A percentile compares a stretch with the other conserved stretches of the same genome.
Evolutionary conservation across 164 flowering plant genomes (phyloP).

Genomic region (Stephania cephalantha): DNA sequence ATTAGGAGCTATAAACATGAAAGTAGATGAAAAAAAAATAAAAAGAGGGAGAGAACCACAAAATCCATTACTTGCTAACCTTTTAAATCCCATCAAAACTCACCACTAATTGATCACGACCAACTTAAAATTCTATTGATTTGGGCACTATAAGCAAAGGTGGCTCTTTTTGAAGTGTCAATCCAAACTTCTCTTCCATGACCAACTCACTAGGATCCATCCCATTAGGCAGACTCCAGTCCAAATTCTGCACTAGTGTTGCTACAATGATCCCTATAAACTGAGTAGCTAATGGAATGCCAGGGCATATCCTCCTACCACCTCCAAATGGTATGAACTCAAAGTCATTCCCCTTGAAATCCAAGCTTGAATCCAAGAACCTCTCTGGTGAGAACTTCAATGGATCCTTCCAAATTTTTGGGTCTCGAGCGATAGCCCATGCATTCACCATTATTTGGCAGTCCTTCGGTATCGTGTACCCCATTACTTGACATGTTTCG

Average conservation of each 20-base stretch:
- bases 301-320: conserved; percentile 24
- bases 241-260: conserved; percentile 21
- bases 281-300: conserved; percentile 19
- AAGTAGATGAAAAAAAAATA: no score
- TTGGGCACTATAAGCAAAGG: conserved; percentile 16
- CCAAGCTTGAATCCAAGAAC: conserved; percentile 17
- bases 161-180: conserved; percentile 23
- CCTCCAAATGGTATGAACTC: conserved; percentile 26
- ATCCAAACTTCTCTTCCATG: conserved; percentile 28
- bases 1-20: neutral
- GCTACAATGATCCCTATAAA: conserved; percentile 17
- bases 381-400: conserved; percentile 23
- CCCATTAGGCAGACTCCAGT: conserved; percentile 18
- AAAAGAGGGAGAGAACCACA: no score
- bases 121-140: neutral
- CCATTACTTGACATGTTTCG: conserved; percentile 18
- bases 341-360: conserved; percentile 26
- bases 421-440: conserved; percentile 28
- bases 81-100: neutral
- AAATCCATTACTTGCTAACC: neutral
- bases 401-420: conserved; percentile 20
- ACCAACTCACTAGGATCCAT: conserved; percentile 10
- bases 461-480: conserved; percentile 23
- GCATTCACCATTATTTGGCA: conserved; percentile 20
- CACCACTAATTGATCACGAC: neutral